phyloP scores from a whole-genome alignment of 306 rosid species.

The Echinosophora koreensis region DNA sequence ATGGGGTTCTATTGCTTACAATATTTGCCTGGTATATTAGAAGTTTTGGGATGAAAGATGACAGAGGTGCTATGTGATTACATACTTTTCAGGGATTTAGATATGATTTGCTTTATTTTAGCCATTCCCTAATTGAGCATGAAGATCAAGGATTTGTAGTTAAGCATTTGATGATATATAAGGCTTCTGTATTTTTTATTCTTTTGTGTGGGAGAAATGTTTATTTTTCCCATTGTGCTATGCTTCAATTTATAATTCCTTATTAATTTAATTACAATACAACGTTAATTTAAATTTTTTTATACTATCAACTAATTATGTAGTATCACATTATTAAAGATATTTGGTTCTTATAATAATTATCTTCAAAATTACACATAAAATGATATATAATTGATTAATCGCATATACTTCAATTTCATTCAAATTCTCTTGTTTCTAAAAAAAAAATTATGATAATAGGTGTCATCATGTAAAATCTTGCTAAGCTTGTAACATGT shows the following conservation, averaged over 20 bases:
- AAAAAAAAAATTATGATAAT: too few species aligned
- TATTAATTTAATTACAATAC: neutral
- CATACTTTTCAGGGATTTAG: neutral
- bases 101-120: neutral
- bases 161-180: neutral
- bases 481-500: too few species aligned
- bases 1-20: neutral
- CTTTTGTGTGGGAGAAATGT: neutral
- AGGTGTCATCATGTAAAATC: too few species aligned
- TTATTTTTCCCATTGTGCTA: neutral
- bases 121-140: neutral
- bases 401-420: too few species aligned
- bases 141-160: neutral
- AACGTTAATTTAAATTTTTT: too few species aligned
- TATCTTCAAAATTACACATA: too few species aligned
- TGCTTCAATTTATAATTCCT: neutral
- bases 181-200: neutral
- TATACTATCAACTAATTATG: too few species aligned
- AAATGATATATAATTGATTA: too few species aligned
- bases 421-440: too few species aligned
- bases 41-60: slow-evolving; percentile 13
- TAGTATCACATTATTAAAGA: too few species aligned
- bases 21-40: neutral
- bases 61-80: neutral
- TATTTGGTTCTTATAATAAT: too few species aligned